Base-by-base conservation (phyloP, 2,329 filamentous ascomycete species). In the Colletotrichum tamarilloi region DNA sequence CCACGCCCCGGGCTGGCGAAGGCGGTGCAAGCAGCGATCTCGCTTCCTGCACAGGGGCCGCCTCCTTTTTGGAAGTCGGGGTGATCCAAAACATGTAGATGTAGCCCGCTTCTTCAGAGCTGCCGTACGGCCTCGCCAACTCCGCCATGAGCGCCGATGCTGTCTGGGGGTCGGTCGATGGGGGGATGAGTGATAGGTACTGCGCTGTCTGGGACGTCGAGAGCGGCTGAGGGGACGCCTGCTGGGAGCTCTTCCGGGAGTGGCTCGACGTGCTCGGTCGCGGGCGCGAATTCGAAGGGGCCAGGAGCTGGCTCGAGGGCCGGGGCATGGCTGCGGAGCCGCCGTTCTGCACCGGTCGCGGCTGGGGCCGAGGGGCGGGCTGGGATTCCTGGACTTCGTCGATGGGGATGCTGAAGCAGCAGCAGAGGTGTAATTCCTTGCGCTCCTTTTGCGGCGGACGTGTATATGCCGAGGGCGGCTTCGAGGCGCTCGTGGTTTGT, bases 41-140 rank as follows among this genome's bases (percentile, higher is more conserved):
- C 24, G 90, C 89, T 56, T 90, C 85, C 75, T 91, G 92, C 46
- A 86, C 85, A 0, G 92, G 87, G 0, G 90, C 87, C 1, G 87
- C 84, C 0, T 89, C 81, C 0, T 87, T 81, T 8, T 90, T 84
- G 2, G 87, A 88, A 46, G 89, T 86, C 38, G 95, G 92, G 0
- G 95, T 98, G 26, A 98, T 88, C 95, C 96, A 98, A 87, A 98
- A 99, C 82, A 99, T 97, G 87, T 99, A 99, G 77, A 99, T 98
- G 84, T 97, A 99, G 49, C 97, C 97, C 14, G 93, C 87, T 77
- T 97, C 94, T 26, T 90, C 85, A 0, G 94, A 95, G 58, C 95
- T 89, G 1, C 81, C 78, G 46, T 79, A 80, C 87, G 95, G 85
- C 89, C 97, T 80, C 83, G 87, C 90, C 11, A 98, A 87, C 81